phyloP scores from a whole-genome alignment of 2,329 filamentous ascomycete genomes.

The Epicoccum nigrum region DNA sequence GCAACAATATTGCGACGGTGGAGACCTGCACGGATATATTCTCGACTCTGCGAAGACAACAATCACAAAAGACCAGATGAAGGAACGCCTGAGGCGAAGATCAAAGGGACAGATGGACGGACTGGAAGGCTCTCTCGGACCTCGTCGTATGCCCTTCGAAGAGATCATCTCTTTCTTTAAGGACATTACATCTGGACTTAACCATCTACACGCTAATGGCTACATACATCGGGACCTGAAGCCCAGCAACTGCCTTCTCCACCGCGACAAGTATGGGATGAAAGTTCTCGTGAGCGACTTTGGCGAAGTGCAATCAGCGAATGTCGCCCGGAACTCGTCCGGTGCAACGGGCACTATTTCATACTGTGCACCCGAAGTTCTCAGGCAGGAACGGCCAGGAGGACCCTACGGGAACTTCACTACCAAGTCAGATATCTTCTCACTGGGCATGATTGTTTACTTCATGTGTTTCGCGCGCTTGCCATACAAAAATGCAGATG shows the following conservation, averaged over 20 bases:
- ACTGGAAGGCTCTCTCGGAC: slow-evolving; percentile 58
- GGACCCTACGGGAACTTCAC: slow-evolving; percentile 91
- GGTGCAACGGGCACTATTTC: slow-evolving; percentile 96
- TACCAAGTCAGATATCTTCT: slow-evolving; percentile 98
- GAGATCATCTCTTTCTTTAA: slow-evolving; percentile 97
- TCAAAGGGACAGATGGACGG: slow-evolving; percentile 78
- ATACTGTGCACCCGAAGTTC: slow-evolving; percentile 94
- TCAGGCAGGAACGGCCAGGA: slow-evolving; percentile 66
- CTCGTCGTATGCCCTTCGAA: slow-evolving; percentile 73
- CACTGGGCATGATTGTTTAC: slow-evolving; percentile 95
- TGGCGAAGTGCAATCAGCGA: slow-evolving; percentile 89
- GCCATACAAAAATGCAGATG: slow-evolving; percentile 83
- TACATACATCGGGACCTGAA: slow-evolving; percentile 98
- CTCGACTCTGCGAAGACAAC: slow-evolving; percentile 68
- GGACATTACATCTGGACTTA: slow-evolving; percentile 90
- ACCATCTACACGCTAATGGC: slow-evolving; percentile 86
- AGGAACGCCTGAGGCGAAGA: slow-evolving; percentile 80
- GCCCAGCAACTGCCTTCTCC: slow-evolving; percentile 91
- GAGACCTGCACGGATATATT: slow-evolving; percentile 87
- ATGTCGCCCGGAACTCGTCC: slow-evolving; percentile 81
- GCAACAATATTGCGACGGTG: slow-evolving; percentile 95
- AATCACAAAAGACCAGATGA: slow-evolving; percentile 80
- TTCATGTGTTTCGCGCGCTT: slow-evolving; percentile 95
- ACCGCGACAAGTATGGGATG: slow-evolving; percentile 72
- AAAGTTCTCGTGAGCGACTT: slow-evolving; percentile 95